Conservation (phyloP, 352 stramenopile species). For the Lagenidium sp. region DNA sequence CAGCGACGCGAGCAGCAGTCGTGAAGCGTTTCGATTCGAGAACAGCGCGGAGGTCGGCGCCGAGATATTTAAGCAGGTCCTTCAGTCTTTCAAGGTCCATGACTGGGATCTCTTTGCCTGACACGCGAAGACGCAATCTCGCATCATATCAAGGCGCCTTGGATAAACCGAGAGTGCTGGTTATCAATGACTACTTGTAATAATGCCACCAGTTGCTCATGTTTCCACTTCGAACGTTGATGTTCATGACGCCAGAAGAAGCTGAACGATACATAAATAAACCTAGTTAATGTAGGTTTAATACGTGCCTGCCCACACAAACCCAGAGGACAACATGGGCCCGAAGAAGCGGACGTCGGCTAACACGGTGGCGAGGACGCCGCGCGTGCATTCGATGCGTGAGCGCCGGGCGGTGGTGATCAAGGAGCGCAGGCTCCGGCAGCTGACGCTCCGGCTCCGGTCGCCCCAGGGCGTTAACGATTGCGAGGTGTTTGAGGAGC, state of each 20-base stretch:
- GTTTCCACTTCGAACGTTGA: too few relatives aligned
- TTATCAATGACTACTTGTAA: too few relatives aligned
- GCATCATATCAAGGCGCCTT: too few relatives aligned
- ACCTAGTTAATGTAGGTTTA: too few relatives aligned
- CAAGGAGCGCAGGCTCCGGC: slow-evolving; percentile 51
- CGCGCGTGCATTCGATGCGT: slow-evolving; percentile 15
- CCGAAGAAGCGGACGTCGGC: slow-evolving; percentile 7
- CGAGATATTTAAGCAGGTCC: slow-evolving; percentile 63
- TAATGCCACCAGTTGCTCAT: too few relatives aligned
- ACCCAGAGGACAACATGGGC: slow-evolving; percentile 11
- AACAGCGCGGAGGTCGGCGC: slow-evolving; percentile 58
- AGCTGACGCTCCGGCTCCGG: slow-evolving; percentile 14
- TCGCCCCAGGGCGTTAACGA: slow-evolving; percentile 7
- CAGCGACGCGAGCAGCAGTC: slow-evolving; percentile 57
- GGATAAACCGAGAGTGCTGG: too few relatives aligned
- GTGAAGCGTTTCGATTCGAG: slow-evolving; percentile 49
- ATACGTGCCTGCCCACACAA: too few relatives aligned
- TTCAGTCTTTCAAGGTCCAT: slow-evolving; percentile 53
- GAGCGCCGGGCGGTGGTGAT: slow-evolving; percentile 28
- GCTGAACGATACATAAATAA: too few relatives aligned
- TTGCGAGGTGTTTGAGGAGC: slow-evolving; percentile 27
- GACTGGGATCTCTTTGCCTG: slow-evolving; percentile 50
- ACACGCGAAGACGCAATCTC: not conserved
- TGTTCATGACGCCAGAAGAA: too few relatives aligned
- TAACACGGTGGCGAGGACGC: not conserved